Base-by-base conservation (phyloP, 768 basidiomycete genomes). In the Mycena rosella region DNA sequence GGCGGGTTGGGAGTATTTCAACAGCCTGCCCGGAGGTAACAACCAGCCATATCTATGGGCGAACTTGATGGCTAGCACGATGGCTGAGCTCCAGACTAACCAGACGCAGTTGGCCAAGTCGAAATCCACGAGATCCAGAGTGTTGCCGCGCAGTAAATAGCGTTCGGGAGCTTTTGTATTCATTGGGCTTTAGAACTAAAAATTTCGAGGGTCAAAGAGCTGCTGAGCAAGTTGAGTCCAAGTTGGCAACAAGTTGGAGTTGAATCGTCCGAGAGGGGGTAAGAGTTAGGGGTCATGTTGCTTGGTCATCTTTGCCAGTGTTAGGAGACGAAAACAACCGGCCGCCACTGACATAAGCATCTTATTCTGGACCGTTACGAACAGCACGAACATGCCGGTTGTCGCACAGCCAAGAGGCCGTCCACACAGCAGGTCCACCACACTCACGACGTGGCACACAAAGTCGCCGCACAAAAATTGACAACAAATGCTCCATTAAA, bases 1-100 rank as follows among this genome's bases (percentile, higher is more conserved):
- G 3, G 70, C 59, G 2, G 70, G 66, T 1, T 71, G 70, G 70
- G 70, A 71, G 27, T 65, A 65, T 47, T 71, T 44, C n/a, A 60
- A 70, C 36, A 55, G 51, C 20, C 48, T 64, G 6, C 69, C 69
- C 0, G 69, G 69, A 0, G 65, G 62, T 0, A 36, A 60, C 2
- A 20, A 60, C 29, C 61, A 67, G 42, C 69, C 69, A 0, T 67
- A 63, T 24, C 57, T 63, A 17, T 71, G 69, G 69, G 65, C 69
- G 34, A 2, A 67, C 42, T 1, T 48, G 18, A 70, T 70, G 69
- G 17, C 32, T n/a, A 29, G 51, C 11, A 52, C 65, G 26, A 67
- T 67, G 65, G 7, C 29, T 1, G 2, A 49, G 58, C 9, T 67
- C 3, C 30, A 48, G 26, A n/a, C 52, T 30, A 67, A 67, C 18